Evolutionary conservation across 2,329 filamentous ascomycete genomes (phyloP).

Genomic region (Trichoderma sp.): DNA sequence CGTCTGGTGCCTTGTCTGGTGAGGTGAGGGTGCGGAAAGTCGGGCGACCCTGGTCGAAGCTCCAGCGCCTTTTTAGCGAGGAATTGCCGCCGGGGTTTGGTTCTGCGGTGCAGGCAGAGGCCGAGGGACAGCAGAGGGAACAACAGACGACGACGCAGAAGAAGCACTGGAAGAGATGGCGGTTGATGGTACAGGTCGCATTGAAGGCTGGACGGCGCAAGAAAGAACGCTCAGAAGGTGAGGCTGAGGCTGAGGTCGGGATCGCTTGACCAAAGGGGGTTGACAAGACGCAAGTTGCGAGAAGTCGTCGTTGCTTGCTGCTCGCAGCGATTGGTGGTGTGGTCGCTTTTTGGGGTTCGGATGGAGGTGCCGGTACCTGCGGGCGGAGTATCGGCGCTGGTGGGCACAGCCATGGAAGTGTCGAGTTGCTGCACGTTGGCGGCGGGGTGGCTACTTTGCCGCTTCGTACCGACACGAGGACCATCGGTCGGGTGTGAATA

Average conservation of each 20-base stretch:
- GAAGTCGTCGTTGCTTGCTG: neutral
- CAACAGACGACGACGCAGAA: slow-evolving; percentile 33
- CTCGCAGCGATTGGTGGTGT: slow-evolving; percentile 12
- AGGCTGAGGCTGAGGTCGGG: slow-evolving; percentile 27
- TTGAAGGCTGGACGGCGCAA: slow-evolving; percentile 33
- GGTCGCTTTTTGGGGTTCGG: neutral
- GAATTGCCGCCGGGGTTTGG: slow-evolving; percentile 16
- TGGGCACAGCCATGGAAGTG: too few species aligned
- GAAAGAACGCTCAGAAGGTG: slow-evolving; percentile 38
- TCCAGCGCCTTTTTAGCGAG: slow-evolving; percentile 12
- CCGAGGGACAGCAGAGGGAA: neutral
- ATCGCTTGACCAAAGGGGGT: too few species aligned
- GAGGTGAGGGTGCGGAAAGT: slow-evolving; percentile 9
- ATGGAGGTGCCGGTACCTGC: neutral
- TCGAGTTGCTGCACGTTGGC: neutral
- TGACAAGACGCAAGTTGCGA: too few species aligned
- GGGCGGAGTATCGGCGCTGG: too few species aligned
- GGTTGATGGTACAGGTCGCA: slow-evolving; percentile 44
- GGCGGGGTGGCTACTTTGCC: slow-evolving; percentile 4
- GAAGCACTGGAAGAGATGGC: slow-evolving; percentile 35
- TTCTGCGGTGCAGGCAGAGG: neutral
- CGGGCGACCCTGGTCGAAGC: slow-evolving; percentile 4
- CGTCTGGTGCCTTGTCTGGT: neutral
- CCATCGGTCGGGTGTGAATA: neutral
- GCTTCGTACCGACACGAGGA: neutral